Evolutionary conservation across 352 stramenopile genomes (phyloP), one percentile per base, ranked within the genome.

Genomic region (Phytopythium aichiense): DNA sequence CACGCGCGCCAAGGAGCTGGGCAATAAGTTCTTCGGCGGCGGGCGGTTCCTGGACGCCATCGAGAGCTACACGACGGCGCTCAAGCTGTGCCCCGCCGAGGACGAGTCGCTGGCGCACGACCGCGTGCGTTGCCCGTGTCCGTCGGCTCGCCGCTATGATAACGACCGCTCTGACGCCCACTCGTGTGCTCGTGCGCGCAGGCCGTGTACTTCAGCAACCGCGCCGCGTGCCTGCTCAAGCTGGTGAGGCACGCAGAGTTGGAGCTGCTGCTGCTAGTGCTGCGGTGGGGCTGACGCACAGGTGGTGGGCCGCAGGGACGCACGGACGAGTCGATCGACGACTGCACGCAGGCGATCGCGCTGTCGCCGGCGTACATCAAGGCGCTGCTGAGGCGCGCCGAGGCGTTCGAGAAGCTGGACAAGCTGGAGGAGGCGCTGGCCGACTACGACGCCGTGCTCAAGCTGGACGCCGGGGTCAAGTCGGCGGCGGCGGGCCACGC

Each of bases 311-410:
- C 20, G 43, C 55, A 83, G 74, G 71, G 73, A 28, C 76, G 85
- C 30, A 75, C 71, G 13, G 92, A 98, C 18, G 91, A 98, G 64
- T 89, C 89, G 5, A 88, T 98, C 57, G 82, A 98, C 25, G 96
- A 99, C 77, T 98, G 94, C 77, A 91, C 87, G 28, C 80, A 98
- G 45, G 87, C 97, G 6, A 80, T 99, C 63, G 84, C 97, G 42
- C 82, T 98, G 31, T 97, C 98, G 63, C 92, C 96, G 12, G 89
- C 65, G n/a, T 99, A 99, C 73, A 73, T 98, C 60, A 99, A 99
- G 76, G 81, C 87, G 6, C 89, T 98, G 48, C 57, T 98, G 40
- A 89, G 98, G 52, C 89, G 97, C 53, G 92, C 90, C 6, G 82
- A 98, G 60, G 92, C 92, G 2, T 82, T 92, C 22, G 96, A 99